Conservation (phyloP, 2,329 filamentous ascomycete genomes). For the Cladobotryum protrusum region DNA sequence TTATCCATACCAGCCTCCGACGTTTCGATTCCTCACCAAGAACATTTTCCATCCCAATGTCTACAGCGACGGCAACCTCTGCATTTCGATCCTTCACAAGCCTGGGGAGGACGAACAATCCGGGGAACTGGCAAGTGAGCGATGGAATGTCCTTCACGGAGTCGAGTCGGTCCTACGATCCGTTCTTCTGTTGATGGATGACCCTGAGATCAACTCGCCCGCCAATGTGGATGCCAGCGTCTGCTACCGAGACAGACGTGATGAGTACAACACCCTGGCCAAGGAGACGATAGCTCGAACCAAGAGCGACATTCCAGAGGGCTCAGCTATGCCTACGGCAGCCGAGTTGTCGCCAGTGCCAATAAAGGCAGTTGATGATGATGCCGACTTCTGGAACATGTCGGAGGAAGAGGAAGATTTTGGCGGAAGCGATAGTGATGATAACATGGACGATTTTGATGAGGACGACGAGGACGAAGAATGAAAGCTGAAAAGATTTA, state of each 20-base stretch:
- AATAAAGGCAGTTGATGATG: conserved; percentile 56
- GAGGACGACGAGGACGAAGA: conserved; percentile 54
- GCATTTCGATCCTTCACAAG: conserved; percentile 92
- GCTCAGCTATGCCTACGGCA: conserved; percentile 75
- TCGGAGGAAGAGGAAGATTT: conserved; percentile 73
- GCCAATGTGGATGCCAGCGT: conserved; percentile 93
- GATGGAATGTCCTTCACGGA: conserved; percentile 90
- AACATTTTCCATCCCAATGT: conserved; percentile 91
- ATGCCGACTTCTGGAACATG: conserved; percentile 78
- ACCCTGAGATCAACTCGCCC: conserved; percentile 86
- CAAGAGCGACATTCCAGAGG: conserved; percentile 71
- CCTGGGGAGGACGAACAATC: conserved; percentile 91
- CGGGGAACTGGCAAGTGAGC: conserved; percentile 81
- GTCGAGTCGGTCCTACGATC: conserved; percentile 93
- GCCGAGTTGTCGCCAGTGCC: conserved; percentile 55
- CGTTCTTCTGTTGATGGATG: conserved; percentile 84
- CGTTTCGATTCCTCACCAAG: conserved; percentile 71
- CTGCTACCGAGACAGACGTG: conserved; percentile 68
- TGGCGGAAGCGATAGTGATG: conserved; percentile 65
- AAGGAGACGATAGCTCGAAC: conserved; percentile 64
- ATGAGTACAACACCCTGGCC: conserved; percentile 64
- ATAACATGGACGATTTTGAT: conserved; percentile 55
- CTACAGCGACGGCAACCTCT: conserved; percentile 82
- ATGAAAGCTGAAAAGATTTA: conserved; percentile 1
- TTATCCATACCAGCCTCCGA: conserved; percentile 84